phyloP scores from a whole-genome alignment of 208 protist species.

The Trypanosoma avium region DNA sequence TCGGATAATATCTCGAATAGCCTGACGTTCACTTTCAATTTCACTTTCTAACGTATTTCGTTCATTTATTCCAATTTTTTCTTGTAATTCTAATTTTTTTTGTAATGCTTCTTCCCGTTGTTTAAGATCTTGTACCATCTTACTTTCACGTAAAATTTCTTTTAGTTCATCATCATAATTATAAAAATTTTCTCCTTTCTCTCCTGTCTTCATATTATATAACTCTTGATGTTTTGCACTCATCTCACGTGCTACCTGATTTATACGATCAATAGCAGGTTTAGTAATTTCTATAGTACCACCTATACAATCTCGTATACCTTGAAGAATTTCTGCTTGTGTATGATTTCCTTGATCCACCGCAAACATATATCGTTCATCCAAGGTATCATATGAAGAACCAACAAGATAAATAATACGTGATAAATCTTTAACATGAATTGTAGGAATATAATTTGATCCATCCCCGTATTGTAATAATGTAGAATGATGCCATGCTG shows the following conservation, averaged over 20 bases:
- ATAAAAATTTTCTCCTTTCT: background rate
- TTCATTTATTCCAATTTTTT: too few relatives aligned
- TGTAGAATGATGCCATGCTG: conserved; percentile 71
- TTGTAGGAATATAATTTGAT: conserved; percentile 88
- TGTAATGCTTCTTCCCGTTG: background rate
- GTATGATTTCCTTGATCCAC: conserved; percentile 90
- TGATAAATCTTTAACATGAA: conserved; percentile 92
- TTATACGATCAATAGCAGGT: conserved; percentile 9
- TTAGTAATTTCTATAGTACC: conserved; percentile 35
- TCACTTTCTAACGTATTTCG: background rate
- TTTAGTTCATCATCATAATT: background rate
- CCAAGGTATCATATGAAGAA: conserved; percentile 68
- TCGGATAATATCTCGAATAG: background rate
- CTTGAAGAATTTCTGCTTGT: conserved; percentile 68
- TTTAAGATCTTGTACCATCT: background rate
- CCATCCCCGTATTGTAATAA: conserved; percentile 81
- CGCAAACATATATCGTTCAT: conserved; percentile 90
- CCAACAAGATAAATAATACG: conserved; percentile 68
- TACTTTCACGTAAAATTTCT: background rate
- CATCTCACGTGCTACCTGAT: background rate
- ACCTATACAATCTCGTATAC: conserved; percentile 63
- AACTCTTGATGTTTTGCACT: background rate
- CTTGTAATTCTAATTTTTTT: background rate
- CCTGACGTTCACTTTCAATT: background rate
- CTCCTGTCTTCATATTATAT: too few relatives aligned